phyloP scores from a whole-genome alignment of 495 filamentous ascomycete genomes.

The Hypoxylon subgilvum region DNA sequence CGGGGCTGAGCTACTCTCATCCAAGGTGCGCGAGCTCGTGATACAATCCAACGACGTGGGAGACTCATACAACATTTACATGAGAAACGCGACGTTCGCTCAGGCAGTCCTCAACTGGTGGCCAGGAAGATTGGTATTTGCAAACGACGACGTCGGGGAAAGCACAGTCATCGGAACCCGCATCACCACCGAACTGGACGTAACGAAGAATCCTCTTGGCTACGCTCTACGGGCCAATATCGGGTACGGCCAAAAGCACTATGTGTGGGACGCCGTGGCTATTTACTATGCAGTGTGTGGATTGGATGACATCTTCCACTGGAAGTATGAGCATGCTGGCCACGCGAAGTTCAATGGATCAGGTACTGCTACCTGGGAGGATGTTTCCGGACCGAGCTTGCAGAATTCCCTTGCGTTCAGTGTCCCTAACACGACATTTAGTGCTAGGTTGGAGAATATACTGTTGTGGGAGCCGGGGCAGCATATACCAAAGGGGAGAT shows the following conservation, averaged over 20 bases:
- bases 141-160: slow-evolving; percentile 36
- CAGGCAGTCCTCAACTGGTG: slow-evolving; percentile 38
- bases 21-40: slow-evolving; percentile 47
- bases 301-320: slow-evolving; percentile 39
- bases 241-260: slow-evolving; percentile 74
- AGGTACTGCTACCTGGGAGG: slow-evolving; percentile 35
- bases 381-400: slow-evolving; percentile 11
- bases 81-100: slow-evolving; percentile 30
- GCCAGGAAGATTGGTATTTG: slow-evolving; percentile 39
- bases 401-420: slow-evolving; percentile 41
- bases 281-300: slow-evolving; percentile 44
- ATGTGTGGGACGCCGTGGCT: slow-evolving; percentile 67
- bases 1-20: slow-evolving; percentile 52
- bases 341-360: slow-evolving; percentile 30
- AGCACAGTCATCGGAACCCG: slow-evolving; percentile 34
- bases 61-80: slow-evolving; percentile 33
- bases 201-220: slow-evolving; percentile 36
- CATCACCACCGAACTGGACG: slow-evolving; percentile 34
- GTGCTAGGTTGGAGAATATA: slow-evolving; percentile 32
- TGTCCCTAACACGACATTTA: slow-evolving; percentile 36
- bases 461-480: slow-evolving; percentile 39
- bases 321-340: slow-evolving; percentile 36
- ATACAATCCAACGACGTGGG: slow-evolving; percentile 40
- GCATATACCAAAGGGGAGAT: slow-evolving; percentile 2
- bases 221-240: slow-evolving; percentile 51